phyloP scores from a whole-genome alignment of 768 basidiomycete species.

The Amanita muscaria region DNA sequence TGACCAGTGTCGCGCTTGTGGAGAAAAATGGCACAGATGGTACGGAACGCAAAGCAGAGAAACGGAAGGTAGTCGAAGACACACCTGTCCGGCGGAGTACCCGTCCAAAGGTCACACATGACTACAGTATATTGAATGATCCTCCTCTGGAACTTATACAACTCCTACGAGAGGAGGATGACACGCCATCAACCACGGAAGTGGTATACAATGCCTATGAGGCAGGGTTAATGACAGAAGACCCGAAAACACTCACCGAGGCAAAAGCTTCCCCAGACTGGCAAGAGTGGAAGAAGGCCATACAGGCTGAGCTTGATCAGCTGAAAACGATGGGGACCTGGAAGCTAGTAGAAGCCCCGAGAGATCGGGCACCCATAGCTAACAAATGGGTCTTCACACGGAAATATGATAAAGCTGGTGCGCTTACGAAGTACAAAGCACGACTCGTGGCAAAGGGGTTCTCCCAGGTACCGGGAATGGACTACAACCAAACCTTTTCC shows the following conservation, averaged over 20 bases:
- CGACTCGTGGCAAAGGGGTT: conserved; percentile 26
- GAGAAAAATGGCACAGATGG: too few species aligned
- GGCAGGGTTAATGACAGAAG: neutral
- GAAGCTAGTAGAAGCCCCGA: conserved; percentile 17
- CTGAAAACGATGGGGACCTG: conserved; percentile 23
- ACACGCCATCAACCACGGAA: too few species aligned
- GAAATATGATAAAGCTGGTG: conserved; percentile 26
- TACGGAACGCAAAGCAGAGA: too few species aligned
- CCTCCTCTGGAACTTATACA: neutral
- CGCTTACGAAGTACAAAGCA: conserved; percentile 24
- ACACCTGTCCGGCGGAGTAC: neutral
- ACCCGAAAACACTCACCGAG: neutral
- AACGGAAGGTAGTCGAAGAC: too few species aligned
- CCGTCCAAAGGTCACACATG: neutral
- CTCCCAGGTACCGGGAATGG: conserved; percentile 28
- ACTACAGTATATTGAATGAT: neutral
- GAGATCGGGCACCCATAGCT: conserved; percentile 15
- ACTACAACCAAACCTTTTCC: conserved; percentile 23
- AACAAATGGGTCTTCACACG: conserved; percentile 26
- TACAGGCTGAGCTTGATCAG: conserved; percentile 8
- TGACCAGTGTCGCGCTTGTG: too few species aligned
- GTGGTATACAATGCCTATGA: too few species aligned
- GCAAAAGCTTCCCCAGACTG: conserved; percentile 15
- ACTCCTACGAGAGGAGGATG: neutral
- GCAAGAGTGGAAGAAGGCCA: conserved; percentile 10